Conservation (phyloP, 495 filamentous ascomycete genomes). For the Parachaetomium inaequale region DNA sequence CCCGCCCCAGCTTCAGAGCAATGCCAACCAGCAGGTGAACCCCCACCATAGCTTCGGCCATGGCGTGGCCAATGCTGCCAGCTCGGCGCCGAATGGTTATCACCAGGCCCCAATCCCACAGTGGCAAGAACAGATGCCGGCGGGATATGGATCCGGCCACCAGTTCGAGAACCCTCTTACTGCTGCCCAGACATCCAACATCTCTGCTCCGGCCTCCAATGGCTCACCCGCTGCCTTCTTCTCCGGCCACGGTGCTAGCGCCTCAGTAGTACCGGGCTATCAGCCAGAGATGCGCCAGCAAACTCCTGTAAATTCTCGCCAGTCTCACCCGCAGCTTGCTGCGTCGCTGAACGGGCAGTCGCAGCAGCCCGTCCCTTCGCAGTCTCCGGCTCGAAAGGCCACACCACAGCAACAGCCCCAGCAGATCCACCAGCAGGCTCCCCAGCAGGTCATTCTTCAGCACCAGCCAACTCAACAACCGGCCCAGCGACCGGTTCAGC, state of each 20-base stretch:
- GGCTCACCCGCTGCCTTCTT: conserved; percentile 19
- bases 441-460: conserved; percentile 17
- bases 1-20: conserved; percentile 15
- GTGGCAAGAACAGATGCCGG: conserved; percentile 23
- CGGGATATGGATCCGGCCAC: conserved; percentile 17
- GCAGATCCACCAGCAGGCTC: conserved; percentile 19
- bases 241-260: conserved; percentile 10
- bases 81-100: conserved; percentile 20
- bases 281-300: conserved; percentile 18
- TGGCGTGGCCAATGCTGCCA: conserved; percentile 3
- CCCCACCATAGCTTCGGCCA: conserved; percentile 19
- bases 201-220: conserved; percentile 15
- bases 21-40: conserved; percentile 18
- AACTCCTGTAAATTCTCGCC: conserved; percentile 11
- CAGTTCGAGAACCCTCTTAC: conserved; percentile 31
- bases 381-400: conserved; percentile 17
- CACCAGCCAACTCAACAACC: neutral
- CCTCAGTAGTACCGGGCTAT: conserved; percentile 10
- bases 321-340: conserved; percentile 20
- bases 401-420: conserved; percentile 18
- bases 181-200: conserved; percentile 13
- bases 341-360: conserved; percentile 19
- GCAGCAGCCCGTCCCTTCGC: conserved; percentile 10
- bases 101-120: conserved; percentile 19
- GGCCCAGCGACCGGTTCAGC: conserved; percentile 31